Base-by-base conservation (phyloP, 208 protist species). In the Crithidia brevicula region DNA sequence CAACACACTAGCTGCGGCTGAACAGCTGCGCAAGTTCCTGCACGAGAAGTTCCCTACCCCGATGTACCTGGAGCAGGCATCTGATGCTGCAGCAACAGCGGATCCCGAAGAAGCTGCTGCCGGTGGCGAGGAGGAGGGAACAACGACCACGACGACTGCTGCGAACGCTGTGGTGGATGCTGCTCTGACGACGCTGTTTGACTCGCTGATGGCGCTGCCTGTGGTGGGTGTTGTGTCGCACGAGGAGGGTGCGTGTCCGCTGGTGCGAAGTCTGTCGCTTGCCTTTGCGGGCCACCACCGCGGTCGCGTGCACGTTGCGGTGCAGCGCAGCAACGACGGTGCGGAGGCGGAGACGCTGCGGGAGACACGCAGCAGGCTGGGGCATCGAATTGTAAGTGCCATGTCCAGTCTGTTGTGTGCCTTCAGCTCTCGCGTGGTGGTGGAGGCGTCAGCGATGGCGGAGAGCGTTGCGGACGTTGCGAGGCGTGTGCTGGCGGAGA, bases 231-330 rank as follows among this genome's bases (percentile, higher is more conserved):
- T 86, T 34, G 62, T 72, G 33, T 76, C 67, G 23, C 74, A 77
- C 64, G 59, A n/a, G 59, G 72, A 79, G 63, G 67, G 65, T 20
- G 71, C 74, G 45, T 86, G 81, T 38, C 75, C 75, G 50, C 47
- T 79, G 28, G 72, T 86, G 47, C 81, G 81, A 18, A 82, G 76
- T 54, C 45, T 86, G 49, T 25, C 66, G 56, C 63, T 86, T 13
- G 75, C 53, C 34, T 71, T 86, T 34, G 62, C 62, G 28, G 72
- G 57, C 3, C 57, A 80, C 53, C 72, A 80, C 61, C 31, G 46
- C 34, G 74, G 74, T 8, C 38, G 25, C 15, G 74, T 75, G 56
- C 25, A 22, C 13, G 66, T 71, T 8, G 38, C 30, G 8, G 67
- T 74, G 23, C 33, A 49, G 47, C 50, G 42, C 22, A 9, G 22